Evolutionary conservation across 2,329 filamentous ascomycete species (phyloP), one percentile per base, ranked within the genome.

Genomic region (Verticillium alfalfae): DNA sequence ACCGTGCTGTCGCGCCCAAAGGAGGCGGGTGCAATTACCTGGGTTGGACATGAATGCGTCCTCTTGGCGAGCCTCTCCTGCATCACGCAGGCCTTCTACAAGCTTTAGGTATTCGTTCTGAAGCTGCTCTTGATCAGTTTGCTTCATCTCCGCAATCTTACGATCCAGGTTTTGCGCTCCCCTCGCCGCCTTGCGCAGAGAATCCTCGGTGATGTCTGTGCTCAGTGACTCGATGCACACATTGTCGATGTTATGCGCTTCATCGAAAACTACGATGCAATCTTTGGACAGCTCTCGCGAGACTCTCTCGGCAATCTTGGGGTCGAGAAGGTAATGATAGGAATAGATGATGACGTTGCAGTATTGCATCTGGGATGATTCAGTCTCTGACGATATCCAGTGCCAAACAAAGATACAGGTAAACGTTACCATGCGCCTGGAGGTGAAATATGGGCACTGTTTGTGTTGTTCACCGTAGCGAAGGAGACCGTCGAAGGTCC

Each of bases 261-360:
- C 95, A 71, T 99, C 95, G 67, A 99, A 99, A 3, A 99, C 95
- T 22, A 99, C 92, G 59, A 99, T 99, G 73, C 93, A 97, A 74
- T 99, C 96, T 69, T 97, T 97, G 0, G 95, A 97, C 12, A 99
- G 85, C 70, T 99, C 95, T 74, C 90, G 93, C 0, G 95, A 98
- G 2, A 98, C 93, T 62, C 94, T 79, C 72, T 99, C 95, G 13
- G 95, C 95, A 69, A 99, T 99, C 74, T 99, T 99, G 2, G 95
- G 95, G 70, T 99, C 96, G 16, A 99, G 85, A 3, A 99, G 85
- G 71, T 99, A 99, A 75, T 99, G 95, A 72, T 99, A 99, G 0
- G 95, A 99, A 78, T 99, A 99, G 67, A 99, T 99, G 71, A 99
- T 97, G 71, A 99, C 93, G 73, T 99, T 98, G 83, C 95, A 99